Percentiles rank a stretch among this genome's conserved stretches.
Evolutionary conservation across 495 filamentous ascomycete species (phyloP).

Genomic region (Penicillium egyptiacum): DNA sequence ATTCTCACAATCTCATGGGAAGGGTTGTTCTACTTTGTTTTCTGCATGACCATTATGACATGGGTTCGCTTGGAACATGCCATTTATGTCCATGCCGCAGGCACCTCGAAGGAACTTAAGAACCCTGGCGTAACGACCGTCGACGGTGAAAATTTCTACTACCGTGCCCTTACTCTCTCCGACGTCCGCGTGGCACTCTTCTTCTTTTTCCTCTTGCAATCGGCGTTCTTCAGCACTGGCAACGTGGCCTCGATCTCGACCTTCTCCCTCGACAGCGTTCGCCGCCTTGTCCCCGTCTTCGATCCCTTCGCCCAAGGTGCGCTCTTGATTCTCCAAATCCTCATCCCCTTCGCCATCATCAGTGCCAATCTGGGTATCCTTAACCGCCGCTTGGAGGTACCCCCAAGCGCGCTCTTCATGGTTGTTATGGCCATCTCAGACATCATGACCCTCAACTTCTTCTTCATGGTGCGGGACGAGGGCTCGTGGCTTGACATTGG

Average conservation of each 20-base stretch:
- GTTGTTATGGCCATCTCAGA: conserved; percentile 90
- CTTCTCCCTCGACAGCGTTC: conserved; percentile 90
- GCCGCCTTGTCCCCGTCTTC: conserved; percentile 90
- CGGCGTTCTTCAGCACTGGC: conserved; percentile 95
- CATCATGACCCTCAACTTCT: conserved; percentile 93
- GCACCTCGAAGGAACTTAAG: conserved; percentile 25
- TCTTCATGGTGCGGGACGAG: conserved; percentile 94
- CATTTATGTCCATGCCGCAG: conserved; percentile 58
- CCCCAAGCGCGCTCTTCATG: conserved; percentile 86
- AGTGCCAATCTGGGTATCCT: conserved; percentile 91
- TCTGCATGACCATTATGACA: conserved; percentile 76
- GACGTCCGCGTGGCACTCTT: conserved; percentile 88
- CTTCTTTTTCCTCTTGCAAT: conserved; percentile 92
- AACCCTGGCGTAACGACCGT: conserved; percentile 32
- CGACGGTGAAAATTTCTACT: conserved; percentile 45
- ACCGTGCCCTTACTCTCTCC: conserved; percentile 72
- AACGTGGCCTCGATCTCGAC: conserved; percentile 95
- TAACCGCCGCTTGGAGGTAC: conserved; percentile 80
- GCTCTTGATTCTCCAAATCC: conserved; percentile 81
- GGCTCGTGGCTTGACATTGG: conserved; percentile 98
- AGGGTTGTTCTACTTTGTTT: conserved; percentile 91
- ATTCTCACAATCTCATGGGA: conserved; percentile 98
- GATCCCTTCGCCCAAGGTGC: conserved; percentile 90
- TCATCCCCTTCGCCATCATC: conserved; percentile 92
- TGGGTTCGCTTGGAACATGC: conserved; percentile 92